Conservation (phyloP, 768 basidiomycete genomes). For the Russula sp. region DNA sequence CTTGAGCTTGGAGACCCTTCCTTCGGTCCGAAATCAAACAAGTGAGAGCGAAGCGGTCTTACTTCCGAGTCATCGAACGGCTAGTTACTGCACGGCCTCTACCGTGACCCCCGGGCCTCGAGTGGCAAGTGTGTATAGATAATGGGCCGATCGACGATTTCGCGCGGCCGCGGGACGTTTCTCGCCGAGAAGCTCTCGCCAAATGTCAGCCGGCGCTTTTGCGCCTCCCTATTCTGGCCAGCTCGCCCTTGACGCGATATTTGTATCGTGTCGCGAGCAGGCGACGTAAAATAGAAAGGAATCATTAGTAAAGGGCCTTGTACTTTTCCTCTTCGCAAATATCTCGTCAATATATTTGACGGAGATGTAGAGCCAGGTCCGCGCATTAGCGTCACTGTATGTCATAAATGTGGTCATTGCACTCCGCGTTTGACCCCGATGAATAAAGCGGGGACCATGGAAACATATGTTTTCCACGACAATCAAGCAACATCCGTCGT, state of each 20-base stretch:
- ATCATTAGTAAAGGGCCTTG: background rate
- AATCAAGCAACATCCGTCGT: background rate
- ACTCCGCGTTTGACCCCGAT: background rate
- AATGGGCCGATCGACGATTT: background rate
- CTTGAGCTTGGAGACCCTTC: background rate
- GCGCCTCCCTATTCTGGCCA: background rate
- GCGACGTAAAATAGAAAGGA: background rate
- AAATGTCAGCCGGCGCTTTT: background rate
- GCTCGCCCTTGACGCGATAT: background rate
- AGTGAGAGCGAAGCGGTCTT: background rate
- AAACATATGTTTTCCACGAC: background rate
- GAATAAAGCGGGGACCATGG: background rate
- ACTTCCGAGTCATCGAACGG: background rate
- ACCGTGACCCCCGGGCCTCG: background rate
- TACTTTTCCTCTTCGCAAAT: background rate
- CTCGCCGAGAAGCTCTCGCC: background rate
- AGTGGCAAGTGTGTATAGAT: background rate
- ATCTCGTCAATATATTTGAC: background rate
- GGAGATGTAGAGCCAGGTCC: background rate
- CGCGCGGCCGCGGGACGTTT: slow-evolving; percentile 9
- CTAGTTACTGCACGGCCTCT: background rate
- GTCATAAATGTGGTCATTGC: background rate
- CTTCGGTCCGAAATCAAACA: background rate
- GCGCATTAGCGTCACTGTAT: background rate
- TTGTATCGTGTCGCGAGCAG: background rate